Base-by-base conservation (phyloP, 768 basidiomycete genomes). In the Leccinum barrowsii region DNA sequence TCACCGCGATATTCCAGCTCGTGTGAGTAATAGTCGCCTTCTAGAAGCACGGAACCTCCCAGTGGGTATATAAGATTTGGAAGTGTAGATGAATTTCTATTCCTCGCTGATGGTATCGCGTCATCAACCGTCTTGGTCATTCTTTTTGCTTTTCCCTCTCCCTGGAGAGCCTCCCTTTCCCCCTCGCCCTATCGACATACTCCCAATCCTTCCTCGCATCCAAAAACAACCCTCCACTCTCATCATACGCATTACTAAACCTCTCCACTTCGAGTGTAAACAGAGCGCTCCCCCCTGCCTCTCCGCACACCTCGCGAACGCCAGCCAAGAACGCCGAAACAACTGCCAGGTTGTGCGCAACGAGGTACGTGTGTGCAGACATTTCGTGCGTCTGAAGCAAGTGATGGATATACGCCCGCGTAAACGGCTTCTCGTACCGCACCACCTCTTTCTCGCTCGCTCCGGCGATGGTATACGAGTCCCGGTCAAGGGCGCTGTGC, bases 351-450 rank as follows among this genome's bases (percentile, higher is more conserved):
- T 94, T 95, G 70, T 95, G 93, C 73, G 85, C 77, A 11, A 78
- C 80, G 17, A 94, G 80, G 22, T 94, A 70, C 4, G 90, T 68
- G 63, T 94, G 90, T 1, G 90, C 87, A 0, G 86, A 84, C 92
- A 95, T 94, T 70, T 95, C 93, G 71, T 94, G 93, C 6, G 92
- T 92, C 53, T 88, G 86, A 35, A 94, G 75, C 13, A 95, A 82
- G 64, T 95, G 92, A 67, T 95, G 91, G 30, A 92, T 52, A 63
- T 94, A 95, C 2, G 89, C 87, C 13, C 80, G 78, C 5, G 78
- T 60, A 61, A 74, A 76, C 2, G 77, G 71, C 1, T 75, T 73
- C 24, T 66, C 68, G 52, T 71, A 69, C 52, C 17, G 47, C 13
- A 5, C 8, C 7, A 7, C 52, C 7, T 44, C 52, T 50, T 59